A percentile compares a stretch with the other conserved stretches of the same genome.
These are phyloP conservation scores for Oldenlandia corymbosa DNA, from an alignment of 257 asterid species.

Conservation along the genomic window DNA sequence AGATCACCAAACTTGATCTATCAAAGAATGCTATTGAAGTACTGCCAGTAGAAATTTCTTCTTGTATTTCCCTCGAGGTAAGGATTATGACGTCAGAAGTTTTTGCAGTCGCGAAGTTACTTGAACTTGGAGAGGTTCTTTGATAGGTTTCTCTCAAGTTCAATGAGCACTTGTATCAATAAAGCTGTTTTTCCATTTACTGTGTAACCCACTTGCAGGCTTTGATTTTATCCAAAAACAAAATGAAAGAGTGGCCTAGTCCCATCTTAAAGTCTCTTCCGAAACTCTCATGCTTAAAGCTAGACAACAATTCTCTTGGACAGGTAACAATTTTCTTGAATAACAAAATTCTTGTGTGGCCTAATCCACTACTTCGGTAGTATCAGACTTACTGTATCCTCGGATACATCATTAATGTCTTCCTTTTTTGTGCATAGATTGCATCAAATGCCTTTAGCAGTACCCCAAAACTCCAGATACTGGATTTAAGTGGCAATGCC, in stretches of 20 bases:
- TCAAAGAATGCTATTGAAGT: slow-evolving; percentile 73
- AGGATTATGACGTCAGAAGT: slow-evolving; percentile 7
- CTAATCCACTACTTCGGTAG: too few species aligned
- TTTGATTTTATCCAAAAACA: slow-evolving; percentile 79
- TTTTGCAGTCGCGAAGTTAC: background rate
- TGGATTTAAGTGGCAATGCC: slow-evolving; percentile 77
- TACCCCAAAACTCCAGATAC: slow-evolving; percentile 72
- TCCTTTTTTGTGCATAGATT: slow-evolving; percentile 37
- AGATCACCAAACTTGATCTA: slow-evolving; percentile 70
- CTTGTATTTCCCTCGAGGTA: slow-evolving; percentile 81
- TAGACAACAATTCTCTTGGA: slow-evolving; percentile 73
- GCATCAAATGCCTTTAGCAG: slow-evolving; percentile 71
- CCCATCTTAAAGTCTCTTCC: slow-evolving; percentile 56
- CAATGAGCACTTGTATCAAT: background rate
- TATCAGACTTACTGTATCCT: background rate
- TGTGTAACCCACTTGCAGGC: slow-evolving; percentile 36
- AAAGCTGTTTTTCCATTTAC: background rate
- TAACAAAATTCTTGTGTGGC: too few species aligned
- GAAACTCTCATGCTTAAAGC: slow-evolving; percentile 78
- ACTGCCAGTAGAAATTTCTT: slow-evolving; percentile 69
- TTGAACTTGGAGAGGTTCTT: background rate
- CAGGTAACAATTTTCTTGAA: slow-evolving; percentile 51
- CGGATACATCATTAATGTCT: background rate
- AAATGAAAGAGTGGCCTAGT: slow-evolving; percentile 86
- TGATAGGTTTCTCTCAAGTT: background rate